These are phyloP conservation scores for Leishmania arabica DNA, from an alignment of 208 protist species.

Conservation along the genomic window DNA sequence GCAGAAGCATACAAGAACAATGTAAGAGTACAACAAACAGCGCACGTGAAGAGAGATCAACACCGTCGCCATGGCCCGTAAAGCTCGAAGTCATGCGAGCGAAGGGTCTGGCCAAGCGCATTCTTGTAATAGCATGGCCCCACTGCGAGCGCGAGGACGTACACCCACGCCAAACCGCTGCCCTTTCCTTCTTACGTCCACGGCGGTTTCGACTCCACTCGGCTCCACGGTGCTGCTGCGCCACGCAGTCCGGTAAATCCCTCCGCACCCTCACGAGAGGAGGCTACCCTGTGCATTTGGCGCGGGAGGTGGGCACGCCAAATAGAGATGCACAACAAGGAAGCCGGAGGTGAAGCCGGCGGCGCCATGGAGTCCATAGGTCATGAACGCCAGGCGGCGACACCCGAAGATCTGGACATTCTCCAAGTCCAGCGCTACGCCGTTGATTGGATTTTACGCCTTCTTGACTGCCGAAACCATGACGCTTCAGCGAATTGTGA, in stretches of 20 bases:
- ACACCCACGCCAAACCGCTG: neutral
- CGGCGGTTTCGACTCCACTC: neutral
- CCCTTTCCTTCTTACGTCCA: neutral
- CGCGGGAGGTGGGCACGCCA: conserved; percentile 6
- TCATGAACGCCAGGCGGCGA: conserved; percentile 35
- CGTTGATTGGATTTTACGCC: conserved; percentile 50
- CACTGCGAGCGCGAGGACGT: neutral
- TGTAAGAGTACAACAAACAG: neutral
- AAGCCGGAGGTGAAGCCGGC: conserved; percentile 56
- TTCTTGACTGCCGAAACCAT: conserved; percentile 44
- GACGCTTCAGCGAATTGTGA: conserved; percentile 65
- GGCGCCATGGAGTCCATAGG: conserved; percentile 46
- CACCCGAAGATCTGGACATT: conserved; percentile 59
- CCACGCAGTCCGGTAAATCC: too few relatives aligned
- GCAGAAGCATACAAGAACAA: too few relatives aligned
- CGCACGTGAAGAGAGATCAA: neutral
- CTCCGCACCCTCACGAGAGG: neutral
- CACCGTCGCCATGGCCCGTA: too few relatives aligned
- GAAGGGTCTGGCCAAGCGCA: too few relatives aligned
- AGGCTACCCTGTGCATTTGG: neutral
- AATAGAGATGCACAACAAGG: conserved; percentile 50
- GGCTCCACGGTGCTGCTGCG: neutral
- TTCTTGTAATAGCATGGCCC: too few relatives aligned
- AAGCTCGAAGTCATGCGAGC: too few relatives aligned
- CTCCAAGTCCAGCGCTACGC: conserved; percentile 52